Base-by-base conservation (phyloP, 768 basidiomycete genomes). In the Floccularia luteovirens region DNA sequence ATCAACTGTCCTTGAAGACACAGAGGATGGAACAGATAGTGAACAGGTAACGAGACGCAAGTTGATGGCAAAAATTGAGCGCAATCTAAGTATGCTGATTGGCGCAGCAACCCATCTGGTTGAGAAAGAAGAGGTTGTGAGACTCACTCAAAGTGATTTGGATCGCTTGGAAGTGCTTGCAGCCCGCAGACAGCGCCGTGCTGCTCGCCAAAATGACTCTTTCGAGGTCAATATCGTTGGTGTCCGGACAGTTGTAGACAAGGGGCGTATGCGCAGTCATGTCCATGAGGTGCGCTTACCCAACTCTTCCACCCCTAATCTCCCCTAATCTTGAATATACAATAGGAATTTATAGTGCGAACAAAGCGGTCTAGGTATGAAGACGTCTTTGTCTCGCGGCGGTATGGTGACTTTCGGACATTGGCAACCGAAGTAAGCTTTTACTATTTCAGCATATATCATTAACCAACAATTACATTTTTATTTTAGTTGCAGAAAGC, bases 351-450 rank as follows among this genome's bases (percentile, higher is more conserved):
- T 57, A 81, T 99, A 49, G 79, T 99, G 22, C 79, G 90, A 22
- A 98, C 93, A 0, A 73, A 82, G 12, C 72, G 91, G 30, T 74
- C 79, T 4, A 70, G 77, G 11, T 71, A 72, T 46, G 72, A 68
- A 2, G 92, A 96, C 47, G 72, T 90, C 1, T 91, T 79, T 59
- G 96, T 98, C 3, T 87, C 90, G 1, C 74, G 96, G 42, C 73
- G 96, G 47, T 92, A 98, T 56, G 94, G 94, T 5, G 96, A 99
- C 58, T 99, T 99, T 59, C 83, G 70, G 55, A 86, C 90, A 2
- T 72, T 99, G 13, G 80, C 82, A 2, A 74, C 80, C 35, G 90
- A 96, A 69, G 92, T 87, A 48, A 56, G 54, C 56, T 16, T 13
- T 23, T 34, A 5, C 17, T 5, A 10, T 27, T n/a, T n/a, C 19